Base-by-base conservation (phyloP, 2,329 filamentous ascomycete genomes). In the Hypoxylon sp. region DNA sequence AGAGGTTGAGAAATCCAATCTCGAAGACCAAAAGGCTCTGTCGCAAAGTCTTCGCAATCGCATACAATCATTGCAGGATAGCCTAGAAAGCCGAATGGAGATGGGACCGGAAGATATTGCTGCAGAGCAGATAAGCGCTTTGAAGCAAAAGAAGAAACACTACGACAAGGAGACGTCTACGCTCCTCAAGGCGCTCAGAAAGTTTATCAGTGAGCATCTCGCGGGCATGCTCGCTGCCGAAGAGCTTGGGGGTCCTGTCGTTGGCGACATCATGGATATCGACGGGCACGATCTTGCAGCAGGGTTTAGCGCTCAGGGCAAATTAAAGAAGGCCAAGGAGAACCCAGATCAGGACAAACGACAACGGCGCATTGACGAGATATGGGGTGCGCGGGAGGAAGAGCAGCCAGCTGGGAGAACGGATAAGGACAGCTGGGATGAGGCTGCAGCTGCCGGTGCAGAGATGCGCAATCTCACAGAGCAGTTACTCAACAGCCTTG, bases 171-270 rank as follows among this genome's bases (percentile, higher is more conserved):
- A 90, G 70, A 90, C 89, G 1, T 81, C 83, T 1, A 83, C 81
- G 45, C 81, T 96, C 14, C 86, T 91, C 60, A 86, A 85, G 63
- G 84, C 87, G 0, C 84, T 97, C 60, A 87, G 90, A 69, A 82
- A 81, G 14, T 97, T 97, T 75, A 90, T 95, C 63, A 87, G 92
- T 67, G 82, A 88, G 46, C 86, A 88, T 43, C 84, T 97, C 0
- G 91, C 91, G 1, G 80, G 87, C 2, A 92, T 95, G 88, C 83
- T 97, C 46, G 93, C 93, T 5, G 92, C 92, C 0, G 93, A 97
- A 80, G 92, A 94, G 75, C 84, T 94, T 1, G 93, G 93, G 6
- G 93, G 93, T 0, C 93, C 93, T 0, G 90, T 94, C 10, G 92
- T 94, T 0, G 92, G 93, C 2, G 91, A 93, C 71, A 83, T 90